Base-by-base conservation (phyloP, 495 filamentous ascomycete species). In the Talaromyces thailandensis region DNA sequence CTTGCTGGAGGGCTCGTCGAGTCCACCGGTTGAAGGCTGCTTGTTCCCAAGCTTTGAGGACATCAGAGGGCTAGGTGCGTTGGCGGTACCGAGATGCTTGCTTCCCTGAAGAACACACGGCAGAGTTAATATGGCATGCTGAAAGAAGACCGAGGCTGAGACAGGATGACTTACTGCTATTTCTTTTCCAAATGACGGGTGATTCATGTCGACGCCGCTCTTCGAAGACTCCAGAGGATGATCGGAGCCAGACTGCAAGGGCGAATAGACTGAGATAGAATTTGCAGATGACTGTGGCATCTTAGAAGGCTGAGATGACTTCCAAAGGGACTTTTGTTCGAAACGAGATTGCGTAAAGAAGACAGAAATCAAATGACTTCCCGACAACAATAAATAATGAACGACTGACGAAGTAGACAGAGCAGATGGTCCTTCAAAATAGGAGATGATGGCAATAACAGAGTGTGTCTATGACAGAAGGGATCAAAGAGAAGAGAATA, bases 31-130 rank as follows among this genome's bases (percentile, higher is more conserved):
- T 3, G 65, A 58, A 16, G 51, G 57, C 37, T 76, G 73, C 21
- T 71, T 62, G 56, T 77, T 77, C 31, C 71, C 75, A 56, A 78
- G 67, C 60, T 73, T 80, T 2, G 76, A 76, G 3, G 72, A 72
- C 32, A 73, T 70, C 14, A 79, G 52, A 9, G 71, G 67, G 52
- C 75, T 69, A 12, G 73, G 69, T 28, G 70, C 65, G 43, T 70
- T 69, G 40, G 64, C 71, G 28, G 66, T 70, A 57, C 63, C 66
- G 37, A 64, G 63, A 61, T 72, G 71, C 35, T 74, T 76, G 23
- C 65, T 64, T 55, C 62, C 64, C 73, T 75, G 25, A 50, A 24
- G 61, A 12, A 9, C 21, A 26, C 28, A 28, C 28, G n/a, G 23
- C 18, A 51, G 7, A 23, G 23, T 62, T 11, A 62, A 43, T 12